Percentiles rank a stretch among this genome's conserved stretches.
phyloP scores from a whole-genome alignment of 2,329 filamentous ascomycete genomes.

The Chalaropsis ovoidea region DNA sequence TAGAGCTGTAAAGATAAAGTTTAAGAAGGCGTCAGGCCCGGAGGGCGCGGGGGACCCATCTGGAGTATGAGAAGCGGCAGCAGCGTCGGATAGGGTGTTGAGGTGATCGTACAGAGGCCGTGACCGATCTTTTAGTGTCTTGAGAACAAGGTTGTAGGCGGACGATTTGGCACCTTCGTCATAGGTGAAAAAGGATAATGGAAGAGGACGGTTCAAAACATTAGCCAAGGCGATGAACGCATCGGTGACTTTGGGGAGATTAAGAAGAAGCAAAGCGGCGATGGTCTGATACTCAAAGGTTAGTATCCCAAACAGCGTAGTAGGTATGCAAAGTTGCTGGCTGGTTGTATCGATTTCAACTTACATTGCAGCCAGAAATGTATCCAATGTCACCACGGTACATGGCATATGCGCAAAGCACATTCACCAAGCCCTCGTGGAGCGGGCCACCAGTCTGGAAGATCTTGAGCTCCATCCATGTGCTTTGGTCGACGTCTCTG shows the following conservation, averaged over 20 bases:
- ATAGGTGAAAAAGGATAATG: constrained; percentile 62
- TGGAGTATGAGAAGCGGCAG: neutral
- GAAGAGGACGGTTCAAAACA: constrained; percentile 63
- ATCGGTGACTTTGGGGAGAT: constrained; percentile 52
- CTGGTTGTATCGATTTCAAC: constrained; percentile 33
- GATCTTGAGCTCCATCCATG: constrained; percentile 63
- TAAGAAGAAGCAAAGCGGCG: constrained; percentile 62
- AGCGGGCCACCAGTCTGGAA: constrained; percentile 58
- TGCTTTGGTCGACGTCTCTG: constrained; percentile 51
- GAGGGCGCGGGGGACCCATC: constrained; percentile 4
- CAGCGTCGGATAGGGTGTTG: constrained; percentile 28
- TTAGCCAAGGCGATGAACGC: constrained; percentile 67
- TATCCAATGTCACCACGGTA: constrained; percentile 76
- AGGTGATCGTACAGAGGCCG: constrained; percentile 55
- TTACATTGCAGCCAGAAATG: constrained; percentile 61
- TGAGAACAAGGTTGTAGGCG: constrained; percentile 58
- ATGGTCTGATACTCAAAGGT: constrained; percentile 46
- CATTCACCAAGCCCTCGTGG: constrained; percentile 57
- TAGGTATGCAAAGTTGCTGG: neutral
- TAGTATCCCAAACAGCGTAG: constrained; percentile 27
- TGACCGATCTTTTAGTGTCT: constrained; percentile 55
- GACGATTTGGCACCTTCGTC: constrained; percentile 59
- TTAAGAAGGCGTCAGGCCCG: constrained; percentile 45
- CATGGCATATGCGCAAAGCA: constrained; percentile 69
- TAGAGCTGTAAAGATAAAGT: constrained; percentile 51